Conservation (phyloP, 1,139 yeast genomes). For the Keqinozyma sinolaborantium region DNA sequence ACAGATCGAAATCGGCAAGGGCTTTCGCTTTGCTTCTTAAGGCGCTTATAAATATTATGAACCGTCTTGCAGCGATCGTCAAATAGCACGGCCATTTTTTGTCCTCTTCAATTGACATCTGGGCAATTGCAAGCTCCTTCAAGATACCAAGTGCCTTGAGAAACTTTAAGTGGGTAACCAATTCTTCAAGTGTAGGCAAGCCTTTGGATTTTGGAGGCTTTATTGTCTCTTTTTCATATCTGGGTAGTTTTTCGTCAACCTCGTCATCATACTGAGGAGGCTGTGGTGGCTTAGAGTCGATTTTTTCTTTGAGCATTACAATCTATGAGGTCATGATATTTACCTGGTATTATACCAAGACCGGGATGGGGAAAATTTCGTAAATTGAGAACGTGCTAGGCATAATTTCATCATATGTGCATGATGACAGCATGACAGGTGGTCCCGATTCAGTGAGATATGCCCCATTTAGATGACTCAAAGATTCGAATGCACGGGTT, state of each 20-base stretch:
- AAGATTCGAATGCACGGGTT: too few species aligned
- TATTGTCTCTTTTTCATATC: too few species aligned
- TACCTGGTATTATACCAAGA: too few species aligned
- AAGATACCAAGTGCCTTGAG: constrained; percentile 24
- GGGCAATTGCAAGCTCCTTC: constrained; percentile 11
- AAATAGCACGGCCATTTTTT: constrained; percentile 29
- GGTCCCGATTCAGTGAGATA: too few species aligned
- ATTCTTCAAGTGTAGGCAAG: constrained; percentile 11
- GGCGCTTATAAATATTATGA: constrained; percentile 22
- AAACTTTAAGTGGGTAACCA: constrained; percentile 29
- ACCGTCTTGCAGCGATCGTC: constrained; percentile 26
- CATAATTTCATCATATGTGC: too few species aligned
- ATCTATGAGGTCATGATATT: neutral
- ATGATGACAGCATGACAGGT: too few species aligned
- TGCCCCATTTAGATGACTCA: too few species aligned
- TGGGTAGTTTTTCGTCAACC: too few species aligned
- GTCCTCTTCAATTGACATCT: constrained; percentile 7
- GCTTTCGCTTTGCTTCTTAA: too few species aligned
- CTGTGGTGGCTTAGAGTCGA: neutral
- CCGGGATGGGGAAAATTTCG: too few species aligned
- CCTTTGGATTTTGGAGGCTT: neutral
- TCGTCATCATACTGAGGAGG: neutral
- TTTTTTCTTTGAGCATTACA: neutral
- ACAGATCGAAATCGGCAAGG: too few species aligned
- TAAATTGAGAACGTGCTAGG: too few species aligned